Evolutionary conservation across 768 basidiomycete species (phyloP).

Genomic region (Thelephora aurantiotincta): DNA sequence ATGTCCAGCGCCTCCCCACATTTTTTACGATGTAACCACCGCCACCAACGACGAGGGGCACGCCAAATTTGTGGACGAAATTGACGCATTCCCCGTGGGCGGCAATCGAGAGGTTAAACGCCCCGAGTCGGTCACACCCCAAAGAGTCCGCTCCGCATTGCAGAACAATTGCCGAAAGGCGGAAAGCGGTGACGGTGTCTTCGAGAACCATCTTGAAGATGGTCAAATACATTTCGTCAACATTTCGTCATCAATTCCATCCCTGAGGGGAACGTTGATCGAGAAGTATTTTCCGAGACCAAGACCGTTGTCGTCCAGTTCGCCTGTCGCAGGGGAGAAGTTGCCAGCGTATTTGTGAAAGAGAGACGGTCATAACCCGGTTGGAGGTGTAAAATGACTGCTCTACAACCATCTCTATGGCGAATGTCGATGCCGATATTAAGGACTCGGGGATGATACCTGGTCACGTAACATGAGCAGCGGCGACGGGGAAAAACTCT

Average conservation of each 20-base stretch:
- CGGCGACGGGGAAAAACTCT: background rate
- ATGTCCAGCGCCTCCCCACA: conserved; percentile 97
- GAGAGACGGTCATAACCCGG: conserved; percentile 95
- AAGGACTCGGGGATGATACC: conserved; percentile 85
- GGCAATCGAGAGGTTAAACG: conserved; percentile 94
- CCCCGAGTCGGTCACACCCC: conserved; percentile 87
- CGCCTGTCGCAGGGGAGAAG: conserved; percentile 97
- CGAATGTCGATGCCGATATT: conserved; percentile 99
- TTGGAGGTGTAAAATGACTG: conserved; percentile 96
- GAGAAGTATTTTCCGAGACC: conserved; percentile 90
- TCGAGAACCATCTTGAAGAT: conserved; percentile 95
- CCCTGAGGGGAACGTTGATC: conserved; percentile 87
- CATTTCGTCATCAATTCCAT: conserved; percentile 96
- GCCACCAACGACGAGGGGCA: conserved; percentile 87
- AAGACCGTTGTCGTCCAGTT: conserved; percentile 82
- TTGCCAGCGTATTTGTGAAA: conserved; percentile 99
- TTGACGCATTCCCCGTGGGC: conserved; percentile 98
- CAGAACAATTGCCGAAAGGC: conserved; percentile 80
- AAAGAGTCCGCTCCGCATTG: conserved; percentile 97
- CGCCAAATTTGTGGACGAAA: conserved; percentile 84
- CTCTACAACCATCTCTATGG: conserved; percentile 96
- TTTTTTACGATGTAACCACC: conserved; percentile 97
- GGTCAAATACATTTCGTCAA: conserved; percentile 89
- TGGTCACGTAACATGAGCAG: conserved; percentile 16
- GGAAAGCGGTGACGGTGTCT: conserved; percentile 80